A percentile compares a stretch with the other conserved stretches of the same genome.
phyloP scores from a whole-genome alignment of 1,284 basidiomycete genomes.

The Schizophyllum commune region DNA sequence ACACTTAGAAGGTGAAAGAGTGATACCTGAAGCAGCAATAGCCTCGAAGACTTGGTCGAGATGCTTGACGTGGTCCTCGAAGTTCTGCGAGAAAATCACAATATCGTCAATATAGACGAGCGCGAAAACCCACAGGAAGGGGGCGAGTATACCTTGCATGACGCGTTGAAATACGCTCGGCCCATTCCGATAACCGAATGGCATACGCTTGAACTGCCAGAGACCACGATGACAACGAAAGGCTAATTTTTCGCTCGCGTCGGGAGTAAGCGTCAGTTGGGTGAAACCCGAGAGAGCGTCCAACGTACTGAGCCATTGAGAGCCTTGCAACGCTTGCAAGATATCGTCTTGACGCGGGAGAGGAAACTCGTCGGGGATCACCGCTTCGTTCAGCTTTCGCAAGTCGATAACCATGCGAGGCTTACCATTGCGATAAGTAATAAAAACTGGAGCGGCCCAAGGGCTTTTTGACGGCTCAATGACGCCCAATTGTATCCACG shows the following conservation, averaged over 20 bases:
- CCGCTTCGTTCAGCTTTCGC: slow-evolving; percentile 16
- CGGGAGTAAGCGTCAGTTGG: slow-evolving; percentile 2
- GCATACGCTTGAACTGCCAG: slow-evolving; percentile 24
- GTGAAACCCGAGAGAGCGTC: slow-evolving; percentile 10
- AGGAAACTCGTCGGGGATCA: slow-evolving; percentile 20
- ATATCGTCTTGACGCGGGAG: slow-evolving; percentile 19
- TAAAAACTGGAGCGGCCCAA: background rate
- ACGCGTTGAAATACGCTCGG: slow-evolving; percentile 26
- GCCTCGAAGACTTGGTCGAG: slow-evolving; percentile 21
- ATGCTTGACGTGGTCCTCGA: slow-evolving; percentile 24
- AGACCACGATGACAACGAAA: slow-evolving; percentile 24
- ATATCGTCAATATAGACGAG: background rate
- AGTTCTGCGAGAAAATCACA: slow-evolving; percentile 8
- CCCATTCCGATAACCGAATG: slow-evolving; percentile 26
- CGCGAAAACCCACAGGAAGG: slow-evolving; percentile 22
- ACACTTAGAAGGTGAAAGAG: slow-evolving; percentile 25
- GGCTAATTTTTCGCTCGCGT: slow-evolving; percentile 19
- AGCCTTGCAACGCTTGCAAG: slow-evolving; percentile 15
- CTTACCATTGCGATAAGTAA: background rate
- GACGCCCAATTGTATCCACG: background rate
- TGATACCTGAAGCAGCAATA: slow-evolving; percentile 20
- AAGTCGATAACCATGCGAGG: slow-evolving; percentile 20
- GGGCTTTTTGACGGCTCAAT: background rate
- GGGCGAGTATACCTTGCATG: slow-evolving; percentile 23
- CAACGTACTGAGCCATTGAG: slow-evolving; percentile 13